A percentile compares a stretch with the other conserved stretches of the same genome.
phyloP scores from a whole-genome alignment of 1,284 basidiomycete genomes.

The Schizopora paradoxa region DNA sequence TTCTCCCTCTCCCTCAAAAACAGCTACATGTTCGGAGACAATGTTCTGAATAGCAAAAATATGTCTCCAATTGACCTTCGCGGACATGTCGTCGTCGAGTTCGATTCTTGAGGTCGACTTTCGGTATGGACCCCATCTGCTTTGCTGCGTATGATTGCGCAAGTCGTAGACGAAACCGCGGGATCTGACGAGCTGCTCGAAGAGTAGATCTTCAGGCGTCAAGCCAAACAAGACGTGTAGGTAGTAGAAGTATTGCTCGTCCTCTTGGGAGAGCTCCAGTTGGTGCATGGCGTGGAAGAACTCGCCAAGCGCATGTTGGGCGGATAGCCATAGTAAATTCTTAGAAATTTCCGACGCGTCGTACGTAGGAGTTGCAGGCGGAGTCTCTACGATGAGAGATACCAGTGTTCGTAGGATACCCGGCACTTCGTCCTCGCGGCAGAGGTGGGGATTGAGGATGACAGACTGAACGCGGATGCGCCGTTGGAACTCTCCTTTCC shows the following conservation, averaged over 20 bases:
- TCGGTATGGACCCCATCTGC: constrained; percentile 57
- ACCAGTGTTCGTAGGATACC: constrained; percentile 42
- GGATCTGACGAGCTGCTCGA: constrained; percentile 32
- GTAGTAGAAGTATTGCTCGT: constrained; percentile 42
- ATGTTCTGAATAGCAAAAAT: constrained; percentile 51
- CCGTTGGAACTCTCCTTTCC: constrained; percentile 46
- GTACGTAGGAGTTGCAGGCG: constrained; percentile 30
- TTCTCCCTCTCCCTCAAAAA: constrained; percentile 30
- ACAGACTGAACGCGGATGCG: constrained; percentile 46
- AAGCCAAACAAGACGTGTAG: constrained; percentile 54
- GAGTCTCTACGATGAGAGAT: constrained; percentile 38
- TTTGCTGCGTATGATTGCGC: constrained; percentile 45
- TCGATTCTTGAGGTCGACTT: too few species aligned
- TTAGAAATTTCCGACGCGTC: constrained; percentile 33
- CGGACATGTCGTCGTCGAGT: constrained; percentile 34
- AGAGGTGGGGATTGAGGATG: constrained; percentile 30
- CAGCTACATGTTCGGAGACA: constrained; percentile 46
- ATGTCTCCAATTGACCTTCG: constrained; percentile 56
- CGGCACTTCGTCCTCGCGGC: constrained; percentile 35
- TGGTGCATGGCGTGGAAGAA: constrained; percentile 37
- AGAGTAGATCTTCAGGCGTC: constrained; percentile 37
- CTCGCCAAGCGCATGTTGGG: constrained; percentile 35
- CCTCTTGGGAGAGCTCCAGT: constrained; percentile 28
- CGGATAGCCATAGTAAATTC: constrained; percentile 49
- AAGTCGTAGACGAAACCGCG: constrained; percentile 57